Percentiles rank a stretch among this genome's conserved stretches.
phyloP scores from a whole-genome alignment of 2,329 filamentous ascomycete genomes.

The Fusarium nelsonii region DNA sequence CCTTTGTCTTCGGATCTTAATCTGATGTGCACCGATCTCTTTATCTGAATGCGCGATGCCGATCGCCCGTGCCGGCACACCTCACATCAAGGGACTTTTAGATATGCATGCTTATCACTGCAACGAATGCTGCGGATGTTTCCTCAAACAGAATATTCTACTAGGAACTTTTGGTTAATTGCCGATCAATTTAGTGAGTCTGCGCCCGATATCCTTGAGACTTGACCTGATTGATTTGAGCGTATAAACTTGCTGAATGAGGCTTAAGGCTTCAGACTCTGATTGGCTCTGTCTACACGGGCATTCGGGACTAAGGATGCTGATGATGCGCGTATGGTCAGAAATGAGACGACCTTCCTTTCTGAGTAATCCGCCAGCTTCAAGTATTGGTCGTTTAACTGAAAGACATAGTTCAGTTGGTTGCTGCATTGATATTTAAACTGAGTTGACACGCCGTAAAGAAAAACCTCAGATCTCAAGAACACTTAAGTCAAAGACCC shows the following conservation, averaged over 20 bases:
- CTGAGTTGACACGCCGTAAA: rapidly evolving
- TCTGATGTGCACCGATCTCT: background rate
- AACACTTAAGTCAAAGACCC: too few relatives aligned
- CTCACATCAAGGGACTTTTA: background rate
- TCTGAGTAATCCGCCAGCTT: background rate
- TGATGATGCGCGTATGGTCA: background rate
- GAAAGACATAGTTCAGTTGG: rapidly evolving
- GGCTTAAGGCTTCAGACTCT: background rate
- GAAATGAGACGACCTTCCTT: background rate
- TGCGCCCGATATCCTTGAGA: too few relatives aligned
- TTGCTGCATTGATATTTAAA: background rate
- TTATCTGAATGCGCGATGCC: too few relatives aligned
- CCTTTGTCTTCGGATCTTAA: background rate
- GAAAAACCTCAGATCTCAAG: too few relatives aligned
- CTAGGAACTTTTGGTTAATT: background rate
- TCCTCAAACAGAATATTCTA: background rate
- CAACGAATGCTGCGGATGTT: too few relatives aligned
- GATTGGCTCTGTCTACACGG: rapidly evolving
- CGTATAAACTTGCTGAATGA: background rate
- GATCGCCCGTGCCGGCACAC: background rate
- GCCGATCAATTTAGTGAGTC: background rate
- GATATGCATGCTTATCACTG: background rate
- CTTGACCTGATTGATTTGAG: too few relatives aligned
- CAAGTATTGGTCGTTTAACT: rapidly evolving
- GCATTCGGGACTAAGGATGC: background rate